Base-by-base conservation (phyloP, 495 filamentous ascomycete genomes). In the Apodospora peruviana region DNA sequence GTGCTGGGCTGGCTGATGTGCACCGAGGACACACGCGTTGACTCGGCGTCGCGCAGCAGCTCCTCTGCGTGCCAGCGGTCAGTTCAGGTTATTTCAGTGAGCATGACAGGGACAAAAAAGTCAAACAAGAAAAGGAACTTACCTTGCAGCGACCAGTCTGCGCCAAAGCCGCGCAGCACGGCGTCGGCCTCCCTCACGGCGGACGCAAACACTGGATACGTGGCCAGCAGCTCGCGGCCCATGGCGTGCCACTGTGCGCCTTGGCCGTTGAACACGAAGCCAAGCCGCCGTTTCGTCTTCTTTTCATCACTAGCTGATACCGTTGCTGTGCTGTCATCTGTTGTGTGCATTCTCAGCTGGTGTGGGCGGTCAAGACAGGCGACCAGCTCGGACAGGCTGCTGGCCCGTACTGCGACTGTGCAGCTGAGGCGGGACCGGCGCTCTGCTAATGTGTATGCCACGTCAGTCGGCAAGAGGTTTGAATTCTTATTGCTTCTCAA, bases 211-310 rank as follows among this genome's bases (percentile, higher is more conserved):
- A 53, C n/a, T 3, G 64, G 52, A 32, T 61, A 67, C 5, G 58
- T 34, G 14, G 2, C 14, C 3, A 73, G 48, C 1, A 79, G 62
- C 20, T 66, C 68, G 2, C 61, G 51, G 3, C 75, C 77, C 78
- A 81, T 81, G 2, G 53, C 57, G 14, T 53, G 23, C 60, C 72
- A 80, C 47, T 79, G 73, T 17, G 68, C 68, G 5, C 68, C 68
- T 42, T 71, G 68, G 4, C 68, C 68, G 2, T 63, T 69, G 44
- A 71, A 71, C 4, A 71, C 56, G 38, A 68, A 68, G n/a, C 48
- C 63, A 10, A 69, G 20, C 16, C 40, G 40, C 9, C 9, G 40
- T 5, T 11, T 11, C 36, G 7, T 39, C 9, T 18, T 39, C 27
- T 7, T 7, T 7, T 32, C 27, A 14, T n/a, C n/a, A n/a, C n/a